Evolutionary conservation across 225 moss, liverwort and hornwort species (phyloP).

Genomic region (Pseudoscleropodium purum): DNA sequence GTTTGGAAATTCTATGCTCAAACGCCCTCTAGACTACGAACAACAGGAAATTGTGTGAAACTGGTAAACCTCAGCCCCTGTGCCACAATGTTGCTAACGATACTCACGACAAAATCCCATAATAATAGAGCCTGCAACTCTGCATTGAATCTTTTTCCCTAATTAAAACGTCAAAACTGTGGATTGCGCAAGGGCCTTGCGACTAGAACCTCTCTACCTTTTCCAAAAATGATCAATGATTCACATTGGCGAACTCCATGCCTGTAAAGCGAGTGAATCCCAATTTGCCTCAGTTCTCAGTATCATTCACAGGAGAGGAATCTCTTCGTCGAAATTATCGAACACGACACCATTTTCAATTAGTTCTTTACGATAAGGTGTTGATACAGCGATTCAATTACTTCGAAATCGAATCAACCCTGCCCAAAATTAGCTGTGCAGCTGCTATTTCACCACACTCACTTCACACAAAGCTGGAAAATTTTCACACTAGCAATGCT

Average conservation of each 20-base stretch:
- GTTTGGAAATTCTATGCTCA: neutral
- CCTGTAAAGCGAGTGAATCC: neutral
- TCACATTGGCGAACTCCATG: neutral
- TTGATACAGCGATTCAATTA: neutral
- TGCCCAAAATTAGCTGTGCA: neutral
- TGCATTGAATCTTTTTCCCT: neutral
- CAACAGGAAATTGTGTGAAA: neutral
- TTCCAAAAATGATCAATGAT: neutral
- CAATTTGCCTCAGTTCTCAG: neutral
- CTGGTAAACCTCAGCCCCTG: neutral
- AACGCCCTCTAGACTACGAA: neutral
- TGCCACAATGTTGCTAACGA: neutral
- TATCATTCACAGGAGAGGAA: neutral
- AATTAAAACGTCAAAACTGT: neutral
- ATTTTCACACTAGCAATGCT: neutral
- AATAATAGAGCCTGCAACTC: neutral
- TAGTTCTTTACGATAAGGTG: neutral
- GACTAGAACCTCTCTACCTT: neutral
- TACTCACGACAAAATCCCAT: neutral
- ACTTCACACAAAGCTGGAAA: neutral
- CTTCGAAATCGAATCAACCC: neutral
- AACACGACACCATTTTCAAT: neutral
- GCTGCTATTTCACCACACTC: neutral
- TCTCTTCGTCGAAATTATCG: neutral
- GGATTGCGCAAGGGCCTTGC: neutral